These are phyloP conservation scores for Boletus reticuloceps DNA, from an alignment of 768 basidiomycete species.

Conservation along the genomic window DNA sequence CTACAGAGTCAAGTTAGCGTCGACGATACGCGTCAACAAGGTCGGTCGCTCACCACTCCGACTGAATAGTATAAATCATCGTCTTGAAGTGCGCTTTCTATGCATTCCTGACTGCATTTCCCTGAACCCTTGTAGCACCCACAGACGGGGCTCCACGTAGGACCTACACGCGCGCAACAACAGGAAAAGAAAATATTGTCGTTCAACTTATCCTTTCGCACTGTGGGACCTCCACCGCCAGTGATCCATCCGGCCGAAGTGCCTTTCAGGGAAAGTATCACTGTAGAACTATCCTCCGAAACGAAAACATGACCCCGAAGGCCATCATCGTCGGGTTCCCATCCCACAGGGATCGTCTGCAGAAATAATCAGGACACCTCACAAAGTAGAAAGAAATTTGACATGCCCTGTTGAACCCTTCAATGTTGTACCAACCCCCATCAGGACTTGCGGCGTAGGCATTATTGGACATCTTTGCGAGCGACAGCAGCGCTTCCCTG, in stretches of 20 bases:
- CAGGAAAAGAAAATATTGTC: constrained; percentile 96
- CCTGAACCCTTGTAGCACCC: constrained; percentile 74
- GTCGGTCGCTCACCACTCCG: constrained; percentile 60
- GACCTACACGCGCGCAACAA: constrained; percentile 93
- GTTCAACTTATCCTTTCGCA: constrained; percentile 87
- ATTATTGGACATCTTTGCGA: constrained; percentile 91
- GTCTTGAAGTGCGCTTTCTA: constrained; percentile 73
- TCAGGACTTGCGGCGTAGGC: constrained; percentile 61
- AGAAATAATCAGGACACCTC: background rate
- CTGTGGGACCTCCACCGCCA: constrained; percentile 78
- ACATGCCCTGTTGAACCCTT: constrained; percentile 61
- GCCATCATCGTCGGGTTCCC: constrained; percentile 87
- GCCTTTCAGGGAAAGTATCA: constrained; percentile 90
- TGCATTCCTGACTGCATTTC: constrained; percentile 77
- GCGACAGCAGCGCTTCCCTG: constrained; percentile 65
- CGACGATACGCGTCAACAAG: background rate
- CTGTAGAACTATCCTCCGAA: constrained; percentile 78
- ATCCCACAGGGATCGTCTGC: constrained; percentile 77
- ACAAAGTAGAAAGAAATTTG: background rate
- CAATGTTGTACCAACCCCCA: constrained; percentile 70
- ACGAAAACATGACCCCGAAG: constrained; percentile 91
- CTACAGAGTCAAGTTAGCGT: constrained; percentile 36
- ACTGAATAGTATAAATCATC: constrained; percentile 88
- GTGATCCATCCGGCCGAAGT: constrained; percentile 72
- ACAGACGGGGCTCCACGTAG: constrained; percentile 92